Base-by-base conservation (phyloP, 441 rosid species). In the Melastoma candidum region DNA sequence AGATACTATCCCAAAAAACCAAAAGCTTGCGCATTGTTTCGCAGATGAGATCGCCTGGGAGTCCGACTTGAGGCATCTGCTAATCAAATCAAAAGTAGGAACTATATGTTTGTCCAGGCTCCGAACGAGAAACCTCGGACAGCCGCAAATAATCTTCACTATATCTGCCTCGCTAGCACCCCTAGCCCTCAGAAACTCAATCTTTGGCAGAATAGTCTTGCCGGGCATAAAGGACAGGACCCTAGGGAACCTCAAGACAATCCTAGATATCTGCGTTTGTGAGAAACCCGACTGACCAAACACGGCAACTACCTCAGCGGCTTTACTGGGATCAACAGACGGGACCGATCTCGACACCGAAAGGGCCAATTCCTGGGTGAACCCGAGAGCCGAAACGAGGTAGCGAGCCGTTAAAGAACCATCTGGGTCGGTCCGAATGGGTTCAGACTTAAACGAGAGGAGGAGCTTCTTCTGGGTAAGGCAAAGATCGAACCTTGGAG, bases 41-140 rank as follows among this genome's bases (percentile, higher is more conserved):
- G 43, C 43, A n/a, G 50, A 29, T 58, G 12, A 2, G 0, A 58
- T 12, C 12, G 47, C 48, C 44, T 22, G 9, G 39, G 10, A 7
- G 3, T 58, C 47, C 8, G 48, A 49, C 54, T 17, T 1, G 43
- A 49, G 48, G 46, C 49, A 12, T 17, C 13, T 22, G 54, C 39
- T 49, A 36, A 36, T 44, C 36, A 49, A 29, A 47, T 32, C 46
- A 50, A 58, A 58, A 39, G 3, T 58, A 44, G 54, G 62, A 36
- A 58, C 25, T 14, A 58, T 11, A 11, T 58, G 47, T 46, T 12
- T 47, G 17, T 58, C 61, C 49, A 58, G 49, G 61, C 61, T 58
- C 54, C 62, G 48, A 22, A 22, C 8, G 22, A 58, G 44, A 24
- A 58, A 2, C 10, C 17, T 6, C 6, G 62, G 62, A 29, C 6